These are phyloP conservation scores for Phytomonas sp. DNA, from an alignment of 208 protist genomes.

Conservation along the genomic window DNA sequence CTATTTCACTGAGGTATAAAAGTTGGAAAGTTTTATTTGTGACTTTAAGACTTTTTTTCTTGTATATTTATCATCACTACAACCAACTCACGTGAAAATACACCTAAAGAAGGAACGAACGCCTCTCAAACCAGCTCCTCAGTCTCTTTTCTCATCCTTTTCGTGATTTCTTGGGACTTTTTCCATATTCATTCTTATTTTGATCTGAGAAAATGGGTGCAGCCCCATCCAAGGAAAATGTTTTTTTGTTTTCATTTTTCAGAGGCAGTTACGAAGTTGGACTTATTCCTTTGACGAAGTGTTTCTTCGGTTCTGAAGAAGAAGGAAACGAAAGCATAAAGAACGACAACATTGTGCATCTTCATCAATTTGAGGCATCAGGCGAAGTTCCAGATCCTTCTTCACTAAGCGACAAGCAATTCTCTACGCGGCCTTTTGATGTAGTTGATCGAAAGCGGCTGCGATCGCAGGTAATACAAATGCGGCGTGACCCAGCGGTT, in stretches of 20 bases:
- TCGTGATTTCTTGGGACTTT: constrained; percentile 1
- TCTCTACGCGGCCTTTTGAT: neutral
- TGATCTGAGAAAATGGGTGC: constrained; percentile 38
- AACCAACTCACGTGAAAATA: constrained; percentile 4
- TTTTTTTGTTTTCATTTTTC: constrained; percentile 79
- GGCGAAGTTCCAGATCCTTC: neutral
- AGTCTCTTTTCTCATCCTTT: constrained; percentile 4
- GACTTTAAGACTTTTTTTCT: constrained; percentile 11
- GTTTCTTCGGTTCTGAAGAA: constrained; percentile 41
- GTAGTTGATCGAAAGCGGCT: constrained; percentile 22
- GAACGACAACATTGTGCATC: neutral
- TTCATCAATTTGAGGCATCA: neutral
- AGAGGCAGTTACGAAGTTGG: constrained; percentile 79
- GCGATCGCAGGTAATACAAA: constrained; percentile 54
- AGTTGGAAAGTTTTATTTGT: constrained; percentile 2
- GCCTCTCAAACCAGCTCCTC: neutral
- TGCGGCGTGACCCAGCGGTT: constrained; percentile 59
- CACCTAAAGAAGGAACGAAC: neutral
- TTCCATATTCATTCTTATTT: neutral
- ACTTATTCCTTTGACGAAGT: constrained; percentile 68
- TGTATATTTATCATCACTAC: constrained; percentile 5
- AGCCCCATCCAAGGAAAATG: constrained; percentile 49
- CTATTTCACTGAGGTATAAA: neutral
- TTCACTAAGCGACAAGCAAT: neutral
- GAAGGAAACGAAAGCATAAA: neutral